Evolutionary conservation across 768 basidiomycete species (phyloP).

Genomic region (Cantharellus anzutake): DNA sequence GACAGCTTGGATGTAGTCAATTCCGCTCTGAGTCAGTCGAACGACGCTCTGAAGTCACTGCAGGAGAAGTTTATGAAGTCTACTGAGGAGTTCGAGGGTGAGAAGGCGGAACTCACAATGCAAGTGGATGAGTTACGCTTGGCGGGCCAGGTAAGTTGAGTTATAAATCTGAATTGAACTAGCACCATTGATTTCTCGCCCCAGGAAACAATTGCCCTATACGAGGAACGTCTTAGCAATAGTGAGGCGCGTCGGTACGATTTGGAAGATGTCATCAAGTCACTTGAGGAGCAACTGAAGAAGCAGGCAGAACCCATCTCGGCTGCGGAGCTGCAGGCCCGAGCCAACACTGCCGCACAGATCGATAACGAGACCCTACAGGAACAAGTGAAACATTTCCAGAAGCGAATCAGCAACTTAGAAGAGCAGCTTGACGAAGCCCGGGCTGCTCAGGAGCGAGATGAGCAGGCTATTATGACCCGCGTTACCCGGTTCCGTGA

Average conservation of each 20-base stretch:
- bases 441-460: constrained; percentile 46
- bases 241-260: constrained; percentile 60
- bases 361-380: constrained; percentile 89
- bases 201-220: constrained; percentile 86
- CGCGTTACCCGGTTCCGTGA: constrained; percentile 50
- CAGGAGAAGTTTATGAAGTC: constrained; percentile 28
- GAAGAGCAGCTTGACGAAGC: constrained; percentile 79
- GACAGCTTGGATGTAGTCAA: constrained; percentile 32
- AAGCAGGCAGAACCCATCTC: constrained; percentile 18
- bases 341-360: constrained; percentile 51
- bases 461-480: constrained; percentile 43
- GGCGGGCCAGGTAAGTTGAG: constrained; percentile 58
- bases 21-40: constrained; percentile 33
- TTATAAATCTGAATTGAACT: constrained; percentile 1
- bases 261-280: constrained; percentile 42
- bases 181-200: constrained; percentile 5
- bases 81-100: constrained; percentile 28
- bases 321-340: constrained; percentile 19
- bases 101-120: constrained; percentile 42
- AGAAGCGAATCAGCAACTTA: constrained; percentile 49
- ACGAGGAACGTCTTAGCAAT: constrained; percentile 69
- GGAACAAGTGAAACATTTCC: constrained; percentile 79
- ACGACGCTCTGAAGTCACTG: constrained; percentile 39
- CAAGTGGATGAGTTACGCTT: constrained; percentile 72
- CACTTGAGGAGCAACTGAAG: constrained; percentile 34